Percentiles rank a stretch among this genome's conserved stretches.
Evolutionary conservation across 2,329 filamentous ascomycete genomes (phyloP).

Genomic region (Endoconidiophora polonica): DNA sequence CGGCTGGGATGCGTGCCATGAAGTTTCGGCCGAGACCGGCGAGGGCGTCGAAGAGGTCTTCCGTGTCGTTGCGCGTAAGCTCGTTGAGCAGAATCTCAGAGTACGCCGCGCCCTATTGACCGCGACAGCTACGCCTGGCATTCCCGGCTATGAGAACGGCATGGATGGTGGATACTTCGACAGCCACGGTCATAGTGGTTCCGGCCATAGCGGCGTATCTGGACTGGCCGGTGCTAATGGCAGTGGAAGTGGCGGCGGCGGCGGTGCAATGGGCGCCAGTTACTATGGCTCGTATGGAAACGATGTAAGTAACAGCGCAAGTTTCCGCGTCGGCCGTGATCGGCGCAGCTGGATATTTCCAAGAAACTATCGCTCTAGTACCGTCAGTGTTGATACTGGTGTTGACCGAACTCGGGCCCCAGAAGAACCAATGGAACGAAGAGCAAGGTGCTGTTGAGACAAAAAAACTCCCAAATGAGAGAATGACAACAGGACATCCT

Average conservation of each 20-base stretch:
- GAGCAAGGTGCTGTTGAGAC: constrained; percentile 17
- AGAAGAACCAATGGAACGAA: constrained; percentile 13
- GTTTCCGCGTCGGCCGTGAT: constrained; percentile 41
- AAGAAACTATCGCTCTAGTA: constrained; percentile 27
- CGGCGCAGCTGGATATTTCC: constrained; percentile 43
- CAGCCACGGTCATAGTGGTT: constrained; percentile 20
- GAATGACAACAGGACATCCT: too few relatives aligned
- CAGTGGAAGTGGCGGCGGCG: constrained; percentile 35
- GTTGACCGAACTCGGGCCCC: constrained; percentile 19
- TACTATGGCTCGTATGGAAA: too few relatives aligned
- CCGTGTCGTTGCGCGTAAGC: constrained; percentile 46
- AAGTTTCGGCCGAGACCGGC: constrained; percentile 84
- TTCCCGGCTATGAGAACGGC: constrained; percentile 28
- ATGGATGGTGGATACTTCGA: constrained; percentile 37
- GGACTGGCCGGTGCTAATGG: constrained; percentile 16
- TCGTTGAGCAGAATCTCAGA: constrained; percentile 47
- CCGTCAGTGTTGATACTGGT: constrained; percentile 32
- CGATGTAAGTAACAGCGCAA: constrained; percentile 19
- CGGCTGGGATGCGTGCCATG: constrained; percentile 94
- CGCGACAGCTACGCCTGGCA: constrained; percentile 35
- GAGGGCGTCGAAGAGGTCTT: constrained; percentile 97
- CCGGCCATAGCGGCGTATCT: constrained; percentile 17
- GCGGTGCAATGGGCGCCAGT: constrained; percentile 23
- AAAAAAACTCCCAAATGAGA: too few relatives aligned
- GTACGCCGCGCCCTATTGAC: constrained; percentile 41